Percentiles rank a stretch among this genome's conserved stretches.
phyloP scores from a whole-genome alignment of 768 basidiomycete genomes.

The Hydnomerulius pinastri region DNA sequence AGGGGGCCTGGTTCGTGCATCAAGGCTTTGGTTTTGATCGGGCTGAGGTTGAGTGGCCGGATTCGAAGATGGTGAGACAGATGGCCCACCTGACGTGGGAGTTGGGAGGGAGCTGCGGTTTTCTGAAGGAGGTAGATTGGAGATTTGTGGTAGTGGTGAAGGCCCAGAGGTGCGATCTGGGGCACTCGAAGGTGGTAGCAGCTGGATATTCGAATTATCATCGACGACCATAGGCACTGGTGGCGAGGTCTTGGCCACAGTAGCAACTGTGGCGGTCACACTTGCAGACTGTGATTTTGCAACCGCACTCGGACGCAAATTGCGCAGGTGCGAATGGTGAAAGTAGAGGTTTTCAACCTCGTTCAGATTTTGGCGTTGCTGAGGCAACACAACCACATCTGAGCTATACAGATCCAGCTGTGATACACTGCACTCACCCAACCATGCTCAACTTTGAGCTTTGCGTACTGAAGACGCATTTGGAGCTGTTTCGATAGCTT shows the following conservation, averaged over 20 bases:
- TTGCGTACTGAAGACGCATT: constrained; percentile 74
- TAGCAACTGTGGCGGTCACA: background rate
- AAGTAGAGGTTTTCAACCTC: constrained; percentile 86
- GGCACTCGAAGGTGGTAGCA: constrained; percentile 15
- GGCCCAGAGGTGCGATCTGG: constrained; percentile 18
- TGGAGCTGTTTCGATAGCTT: constrained; percentile 74
- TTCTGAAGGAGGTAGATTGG: constrained; percentile 1
- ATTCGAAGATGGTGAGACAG: constrained; percentile 4
- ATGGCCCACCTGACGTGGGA: background rate
- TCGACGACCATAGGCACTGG: constrained; percentile 9
- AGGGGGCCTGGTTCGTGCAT: background rate
- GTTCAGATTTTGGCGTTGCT: constrained; percentile 79
- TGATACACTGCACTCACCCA: constrained; percentile 54
- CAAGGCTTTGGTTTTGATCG: constrained; percentile 1
- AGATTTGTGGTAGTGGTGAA: constrained; percentile 18
- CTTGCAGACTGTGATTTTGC: constrained; percentile 19
- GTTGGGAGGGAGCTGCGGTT: background rate
- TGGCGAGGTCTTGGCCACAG: background rate
- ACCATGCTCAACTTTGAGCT: constrained; percentile 78
- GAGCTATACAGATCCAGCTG: background rate
- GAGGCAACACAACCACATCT: background rate
- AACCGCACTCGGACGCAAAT: constrained; percentile 15
- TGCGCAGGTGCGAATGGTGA: constrained; percentile 61
- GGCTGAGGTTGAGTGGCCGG: background rate
- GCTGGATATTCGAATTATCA: constrained; percentile 4